These are phyloP conservation scores for Euphrasia arctica DNA, from an alignment of 305 asterid species.

Conservation along the genomic window DNA sequence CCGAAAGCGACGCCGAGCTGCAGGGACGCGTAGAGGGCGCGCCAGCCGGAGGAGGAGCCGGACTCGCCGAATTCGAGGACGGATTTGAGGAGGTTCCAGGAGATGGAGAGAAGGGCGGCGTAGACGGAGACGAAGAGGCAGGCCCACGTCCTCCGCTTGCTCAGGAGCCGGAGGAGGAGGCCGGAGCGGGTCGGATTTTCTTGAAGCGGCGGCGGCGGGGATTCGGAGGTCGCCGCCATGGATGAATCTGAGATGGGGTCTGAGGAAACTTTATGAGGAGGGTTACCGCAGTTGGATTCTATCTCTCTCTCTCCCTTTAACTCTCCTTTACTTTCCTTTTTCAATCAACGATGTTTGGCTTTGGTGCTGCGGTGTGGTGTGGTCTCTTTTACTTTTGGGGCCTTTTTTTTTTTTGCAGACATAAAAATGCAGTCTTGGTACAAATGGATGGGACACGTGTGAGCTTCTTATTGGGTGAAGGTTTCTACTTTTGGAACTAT, in stretches of 20 bases:
- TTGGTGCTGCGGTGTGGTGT: background rate
- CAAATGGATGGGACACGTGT: no score
- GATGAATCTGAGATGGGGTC: background rate
- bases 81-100: conserved; percentile 74
- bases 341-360: background rate
- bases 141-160: conserved; percentile 82
- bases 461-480: no score
- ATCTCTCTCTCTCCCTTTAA: background rate
- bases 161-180: conserved; percentile 48
- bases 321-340: background rate
- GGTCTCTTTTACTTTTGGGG: background rate
- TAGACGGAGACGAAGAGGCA: conserved; percentile 65
- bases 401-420: background rate
- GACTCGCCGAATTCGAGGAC: conserved; percentile 48
- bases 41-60: conserved; percentile 35
- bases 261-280: background rate
- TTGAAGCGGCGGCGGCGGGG: background rate
- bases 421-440: no score
- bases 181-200: background rate
- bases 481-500: no score
- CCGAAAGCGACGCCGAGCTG: conserved; percentile 67
- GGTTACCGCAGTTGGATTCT: background rate
- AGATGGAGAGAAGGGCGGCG: conserved; percentile 58
- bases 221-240: background rate
- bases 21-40: conserved; percentile 68